Conservation (phyloP, 2,329 filamentous ascomycete species). For the Diaporthe ilicicola region DNA sequence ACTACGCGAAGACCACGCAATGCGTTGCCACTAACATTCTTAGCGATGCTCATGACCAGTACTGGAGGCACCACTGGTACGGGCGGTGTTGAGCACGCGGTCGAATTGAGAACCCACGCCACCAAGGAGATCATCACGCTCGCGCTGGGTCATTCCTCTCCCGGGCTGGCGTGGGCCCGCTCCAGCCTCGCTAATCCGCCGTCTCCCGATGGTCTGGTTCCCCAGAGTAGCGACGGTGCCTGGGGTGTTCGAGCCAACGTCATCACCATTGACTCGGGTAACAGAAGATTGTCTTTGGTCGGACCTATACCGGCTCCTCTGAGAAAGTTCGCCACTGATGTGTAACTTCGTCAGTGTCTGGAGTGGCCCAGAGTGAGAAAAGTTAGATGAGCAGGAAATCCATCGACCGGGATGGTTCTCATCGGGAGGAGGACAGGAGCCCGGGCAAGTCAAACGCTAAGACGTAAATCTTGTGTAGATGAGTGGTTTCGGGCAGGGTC, state of each 20-base stretch:
- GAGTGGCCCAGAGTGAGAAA: not conserved
- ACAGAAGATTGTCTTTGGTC: not conserved
- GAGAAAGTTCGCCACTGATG: not conserved
- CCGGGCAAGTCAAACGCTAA: too few relatives aligned
- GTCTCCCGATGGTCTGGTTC: not conserved
- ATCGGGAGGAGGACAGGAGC: too few relatives aligned
- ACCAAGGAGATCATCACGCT: not conserved
- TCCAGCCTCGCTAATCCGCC: not conserved
- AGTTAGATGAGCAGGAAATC: too few relatives aligned
- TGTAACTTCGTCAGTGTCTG: not conserved
- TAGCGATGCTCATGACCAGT: not conserved
- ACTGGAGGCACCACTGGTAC: not conserved
- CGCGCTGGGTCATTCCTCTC: not conserved
- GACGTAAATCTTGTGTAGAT: too few relatives aligned
- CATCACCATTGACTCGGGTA: not conserved
- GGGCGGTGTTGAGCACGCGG: not conserved
- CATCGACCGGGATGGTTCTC: not conserved
- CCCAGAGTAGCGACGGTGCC: not conserved
- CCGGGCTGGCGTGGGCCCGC: not conserved
- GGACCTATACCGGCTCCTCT: not conserved
- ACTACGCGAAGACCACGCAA: too few relatives aligned
- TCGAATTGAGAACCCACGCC: not conserved
- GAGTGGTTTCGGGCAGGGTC: too few relatives aligned
- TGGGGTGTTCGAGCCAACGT: not conserved
- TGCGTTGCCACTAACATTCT: not conserved